Conservation (phyloP, 73 alveolate genomes). For the Paraurostyla sp. region DNA sequence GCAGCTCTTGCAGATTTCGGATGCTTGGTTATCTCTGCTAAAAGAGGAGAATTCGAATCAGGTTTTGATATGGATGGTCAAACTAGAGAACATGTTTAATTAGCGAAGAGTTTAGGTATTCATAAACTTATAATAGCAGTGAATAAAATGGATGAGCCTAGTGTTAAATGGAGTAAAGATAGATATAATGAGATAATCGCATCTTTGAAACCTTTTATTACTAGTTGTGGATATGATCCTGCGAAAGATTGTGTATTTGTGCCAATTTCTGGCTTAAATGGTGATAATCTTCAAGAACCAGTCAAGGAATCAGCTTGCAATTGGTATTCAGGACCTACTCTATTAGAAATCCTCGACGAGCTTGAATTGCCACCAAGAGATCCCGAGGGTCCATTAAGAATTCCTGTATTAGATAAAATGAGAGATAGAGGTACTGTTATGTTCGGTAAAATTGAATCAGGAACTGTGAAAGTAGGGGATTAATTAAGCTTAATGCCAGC, state of each 20-base stretch:
- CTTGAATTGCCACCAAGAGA: constrained; percentile 93
- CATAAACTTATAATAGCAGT: constrained; percentile 94
- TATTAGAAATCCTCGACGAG: constrained; percentile 94
- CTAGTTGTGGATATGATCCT: constrained; percentile 89
- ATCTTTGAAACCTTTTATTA: constrained; percentile 82
- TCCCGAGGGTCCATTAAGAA: constrained; percentile 96
- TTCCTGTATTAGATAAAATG: constrained; percentile 94
- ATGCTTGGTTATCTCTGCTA: constrained; percentile 94
- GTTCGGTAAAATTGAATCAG: constrained; percentile 96
- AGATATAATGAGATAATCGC: constrained; percentile 90
- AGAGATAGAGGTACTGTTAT: constrained; percentile 94
- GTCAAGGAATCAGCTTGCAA: constrained; percentile 82
- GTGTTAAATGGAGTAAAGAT: constrained; percentile 98
- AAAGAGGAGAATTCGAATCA: constrained; percentile 99
- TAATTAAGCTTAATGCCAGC: constrained; percentile 76
- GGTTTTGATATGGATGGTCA: constrained; percentile 99
- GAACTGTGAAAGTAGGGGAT: constrained; percentile 90
- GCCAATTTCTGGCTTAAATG: constrained; percentile 98
- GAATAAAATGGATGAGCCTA: constrained; percentile 99
- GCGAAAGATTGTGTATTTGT: constrained; percentile 88
- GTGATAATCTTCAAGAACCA: constrained; percentile 91
- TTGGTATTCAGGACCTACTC: constrained; percentile 98
- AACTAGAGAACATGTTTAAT: constrained; percentile 98
- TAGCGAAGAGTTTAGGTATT: constrained; percentile 98
- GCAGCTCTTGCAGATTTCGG: constrained; percentile 99